Percentiles rank a stretch among this genome's conserved stretches.
Evolutionary conservation across 306 rosid genomes (phyloP).

Genomic region (Gillenia trifoliata): DNA sequence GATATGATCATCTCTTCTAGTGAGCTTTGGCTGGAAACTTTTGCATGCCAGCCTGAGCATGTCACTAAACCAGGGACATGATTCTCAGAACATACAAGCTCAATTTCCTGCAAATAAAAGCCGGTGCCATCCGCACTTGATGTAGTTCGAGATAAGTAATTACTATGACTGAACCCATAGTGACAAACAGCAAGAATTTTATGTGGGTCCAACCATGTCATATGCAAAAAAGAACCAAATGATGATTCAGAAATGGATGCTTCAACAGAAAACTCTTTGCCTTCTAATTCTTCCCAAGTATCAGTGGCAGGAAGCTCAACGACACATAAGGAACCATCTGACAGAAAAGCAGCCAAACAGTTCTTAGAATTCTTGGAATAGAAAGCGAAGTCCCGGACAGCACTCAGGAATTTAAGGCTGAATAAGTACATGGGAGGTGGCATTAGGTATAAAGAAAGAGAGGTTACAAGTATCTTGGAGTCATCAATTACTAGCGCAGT

Average conservation of each 20-base stretch:
- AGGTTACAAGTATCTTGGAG: constrained; percentile 59
- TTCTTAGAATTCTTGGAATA: constrained; percentile 64
- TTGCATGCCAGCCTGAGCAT: constrained; percentile 83
- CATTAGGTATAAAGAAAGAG: constrained; percentile 63
- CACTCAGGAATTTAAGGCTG: constrained; percentile 60
- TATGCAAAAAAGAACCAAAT: constrained; percentile 64
- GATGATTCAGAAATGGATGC: constrained; percentile 39
- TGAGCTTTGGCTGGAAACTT: constrained; percentile 39
- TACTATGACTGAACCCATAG: constrained; percentile 60
- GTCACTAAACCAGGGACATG: constrained; percentile 58
- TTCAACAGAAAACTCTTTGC: constrained; percentile 63
- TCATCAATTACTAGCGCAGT: constrained; percentile 73
- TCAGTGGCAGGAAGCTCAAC: constrained; percentile 81
- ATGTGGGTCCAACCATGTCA: constrained; percentile 75
- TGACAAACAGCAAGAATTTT: constrained; percentile 68
- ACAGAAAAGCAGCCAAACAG: constrained; percentile 61
- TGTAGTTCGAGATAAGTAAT: constrained; percentile 29
- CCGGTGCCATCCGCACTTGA: constrained; percentile 38
- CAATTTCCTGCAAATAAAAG: constrained; percentile 72
- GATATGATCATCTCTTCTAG: constrained; percentile 59
- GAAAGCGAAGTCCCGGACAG: constrained; percentile 57
- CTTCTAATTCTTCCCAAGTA: constrained; percentile 90
- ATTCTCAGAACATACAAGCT: constrained; percentile 68
- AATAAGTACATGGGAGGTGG: constrained; percentile 92
- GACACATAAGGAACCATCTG: constrained; percentile 65